phyloP scores from a whole-genome alignment of 2,329 filamentous ascomycete genomes.

The Arthrinium puccinioides region DNA sequence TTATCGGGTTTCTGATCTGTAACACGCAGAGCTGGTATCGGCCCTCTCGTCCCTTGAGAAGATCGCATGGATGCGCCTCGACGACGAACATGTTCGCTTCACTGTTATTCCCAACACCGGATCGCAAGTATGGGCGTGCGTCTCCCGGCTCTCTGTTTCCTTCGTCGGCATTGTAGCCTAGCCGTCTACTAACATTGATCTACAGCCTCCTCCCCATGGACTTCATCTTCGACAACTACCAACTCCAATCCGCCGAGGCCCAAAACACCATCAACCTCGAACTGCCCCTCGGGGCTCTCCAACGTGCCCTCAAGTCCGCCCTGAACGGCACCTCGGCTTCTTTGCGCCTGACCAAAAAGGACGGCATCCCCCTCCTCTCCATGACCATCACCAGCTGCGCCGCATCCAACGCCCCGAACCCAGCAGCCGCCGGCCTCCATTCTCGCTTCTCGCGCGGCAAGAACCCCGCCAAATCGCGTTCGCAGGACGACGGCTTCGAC shows the following conservation, averaged over 20 bases:
- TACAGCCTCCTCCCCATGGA: slow-evolving; percentile 59
- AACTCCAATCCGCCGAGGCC: slow-evolving; percentile 74
- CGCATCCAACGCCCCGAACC: slow-evolving; percentile 39
- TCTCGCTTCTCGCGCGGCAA: not conserved
- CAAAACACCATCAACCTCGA: slow-evolving; percentile 95
- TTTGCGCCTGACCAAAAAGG: slow-evolving; percentile 88
- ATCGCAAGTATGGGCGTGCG: slow-evolving; percentile 92
- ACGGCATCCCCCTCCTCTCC: slow-evolving; percentile 76
- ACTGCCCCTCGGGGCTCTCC: slow-evolving; percentile 78
- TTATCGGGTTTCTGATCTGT: not conserved
- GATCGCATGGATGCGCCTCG: slow-evolving; percentile 84
- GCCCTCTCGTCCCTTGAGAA: slow-evolving; percentile 65
- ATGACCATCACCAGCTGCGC: slow-evolving; percentile 82
- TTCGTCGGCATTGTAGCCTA: not conserved
- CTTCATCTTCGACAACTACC: slow-evolving; percentile 80
- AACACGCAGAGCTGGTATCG: slow-evolving; percentile 50
- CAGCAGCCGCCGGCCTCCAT: slow-evolving; percentile 14
- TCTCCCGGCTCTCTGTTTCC: slow-evolving; percentile 23
- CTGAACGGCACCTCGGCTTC: slow-evolving; percentile 73
- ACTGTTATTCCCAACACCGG: slow-evolving; percentile 93
- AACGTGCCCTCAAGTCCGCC: slow-evolving; percentile 87
- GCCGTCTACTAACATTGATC: no score
- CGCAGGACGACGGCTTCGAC: slow-evolving; percentile 11
- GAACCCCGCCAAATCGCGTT: not conserved
- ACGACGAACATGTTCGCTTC: slow-evolving; percentile 82